Conservation (phyloP, 768 basidiomycete species). For the Termitomyces sp. region DNA sequence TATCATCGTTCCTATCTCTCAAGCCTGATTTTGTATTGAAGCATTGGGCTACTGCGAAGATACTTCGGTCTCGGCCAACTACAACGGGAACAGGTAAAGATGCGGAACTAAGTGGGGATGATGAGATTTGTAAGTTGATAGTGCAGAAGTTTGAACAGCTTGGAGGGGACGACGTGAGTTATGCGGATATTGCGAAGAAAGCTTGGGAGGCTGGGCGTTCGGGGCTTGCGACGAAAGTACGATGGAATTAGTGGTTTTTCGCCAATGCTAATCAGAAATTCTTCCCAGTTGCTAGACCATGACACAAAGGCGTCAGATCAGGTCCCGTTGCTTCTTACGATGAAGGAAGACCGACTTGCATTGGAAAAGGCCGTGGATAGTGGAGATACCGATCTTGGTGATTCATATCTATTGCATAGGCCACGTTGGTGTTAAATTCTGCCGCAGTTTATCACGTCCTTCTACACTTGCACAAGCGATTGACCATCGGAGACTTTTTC, state of each 20-base stretch:
- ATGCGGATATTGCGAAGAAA: conserved; percentile 89
- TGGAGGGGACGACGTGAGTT: conserved; percentile 76
- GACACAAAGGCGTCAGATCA: conserved; percentile 1
- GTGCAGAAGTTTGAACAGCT: conserved; percentile 87
- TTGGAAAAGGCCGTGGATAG: conserved; percentile 88
- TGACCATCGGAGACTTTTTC: conserved; percentile 90
- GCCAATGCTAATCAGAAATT: background rate
- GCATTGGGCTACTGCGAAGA: conserved; percentile 96
- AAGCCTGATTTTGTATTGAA: conserved; percentile 84
- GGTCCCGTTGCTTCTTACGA: conserved; percentile 84
- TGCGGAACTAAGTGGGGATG: conserved; percentile 60
- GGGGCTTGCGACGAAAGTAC: conserved; percentile 13
- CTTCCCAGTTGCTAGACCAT: background rate
- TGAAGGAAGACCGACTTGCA: conserved; percentile 92
- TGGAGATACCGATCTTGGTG: conserved; percentile 92
- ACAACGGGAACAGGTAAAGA: conserved; percentile 47
- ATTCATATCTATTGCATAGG: conserved; percentile 10
- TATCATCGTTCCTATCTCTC: conserved; percentile 78
- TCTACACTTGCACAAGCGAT: conserved; percentile 75
- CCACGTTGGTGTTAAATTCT: background rate
- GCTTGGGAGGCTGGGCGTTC: conserved; percentile 55
- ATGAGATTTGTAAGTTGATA: conserved; percentile 73
- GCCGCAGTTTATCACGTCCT: conserved; percentile 86
- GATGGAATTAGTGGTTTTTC: background rate
- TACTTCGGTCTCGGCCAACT: conserved; percentile 62